These are phyloP conservation scores for Penicillium lividum DNA, from an alignment of 495 filamentous ascomycete genomes.

Conservation along the genomic window DNA sequence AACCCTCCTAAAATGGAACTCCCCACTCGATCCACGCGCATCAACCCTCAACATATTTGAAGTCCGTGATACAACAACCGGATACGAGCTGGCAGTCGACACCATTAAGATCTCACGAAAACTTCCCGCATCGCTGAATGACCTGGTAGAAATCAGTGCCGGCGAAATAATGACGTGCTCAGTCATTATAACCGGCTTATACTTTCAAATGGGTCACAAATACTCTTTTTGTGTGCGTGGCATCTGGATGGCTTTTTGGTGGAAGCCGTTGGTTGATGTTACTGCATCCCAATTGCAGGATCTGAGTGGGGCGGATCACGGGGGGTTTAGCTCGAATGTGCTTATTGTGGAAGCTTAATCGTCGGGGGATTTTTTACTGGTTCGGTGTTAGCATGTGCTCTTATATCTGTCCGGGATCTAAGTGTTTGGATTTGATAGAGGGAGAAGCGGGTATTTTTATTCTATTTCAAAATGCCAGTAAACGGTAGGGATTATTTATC, in stretches of 20 bases:
- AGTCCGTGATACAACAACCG: constrained; percentile 35
- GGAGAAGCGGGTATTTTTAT: no score
- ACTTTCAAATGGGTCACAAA: constrained; percentile 24
- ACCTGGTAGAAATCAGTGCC: constrained; percentile 38
- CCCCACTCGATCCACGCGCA: constrained; percentile 50
- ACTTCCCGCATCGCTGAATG: constrained; percentile 41
- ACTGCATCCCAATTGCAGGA: constrained; percentile 21
- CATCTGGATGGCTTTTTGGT: constrained; percentile 35
- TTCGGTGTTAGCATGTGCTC: not conserved
- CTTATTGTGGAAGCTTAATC: not conserved
- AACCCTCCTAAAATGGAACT: constrained; percentile 51
- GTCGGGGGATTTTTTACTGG: not conserved
- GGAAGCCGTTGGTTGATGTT: constrained; percentile 16
- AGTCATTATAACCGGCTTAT: constrained; percentile 11
- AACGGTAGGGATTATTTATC: no score
- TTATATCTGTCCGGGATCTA: not conserved
- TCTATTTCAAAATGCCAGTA: no score
- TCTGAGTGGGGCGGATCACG: constrained; percentile 16
- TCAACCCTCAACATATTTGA: constrained; percentile 48
- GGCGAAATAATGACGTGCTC: constrained; percentile 11
- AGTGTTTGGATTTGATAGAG: not conserved
- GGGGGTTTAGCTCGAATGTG: constrained; percentile 20
- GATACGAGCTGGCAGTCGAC: constrained; percentile 35
- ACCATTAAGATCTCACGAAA: constrained; percentile 47
- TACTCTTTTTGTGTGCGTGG: constrained; percentile 34